Evolutionary conservation across 331 rosid species (phyloP).

Genomic region (Arachis monticola): DNA sequence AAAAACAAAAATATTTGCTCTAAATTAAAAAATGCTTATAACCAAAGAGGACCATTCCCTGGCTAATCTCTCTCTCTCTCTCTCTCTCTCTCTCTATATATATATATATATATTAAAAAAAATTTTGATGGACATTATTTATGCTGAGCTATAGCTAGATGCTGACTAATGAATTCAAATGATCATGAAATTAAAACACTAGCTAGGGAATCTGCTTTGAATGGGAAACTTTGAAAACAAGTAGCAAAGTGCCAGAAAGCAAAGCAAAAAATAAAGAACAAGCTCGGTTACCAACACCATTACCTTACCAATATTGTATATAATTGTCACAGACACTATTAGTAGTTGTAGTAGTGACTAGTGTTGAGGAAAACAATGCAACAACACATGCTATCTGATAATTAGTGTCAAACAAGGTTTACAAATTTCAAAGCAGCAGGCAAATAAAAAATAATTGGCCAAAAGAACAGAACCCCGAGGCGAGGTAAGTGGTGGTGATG

Average conservation of each 20-base stretch:
- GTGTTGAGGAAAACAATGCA: conserved; percentile 74
- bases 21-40: too few species aligned
- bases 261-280: conserved; percentile 45
- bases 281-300: conserved; percentile 56
- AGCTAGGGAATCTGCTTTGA: conserved; percentile 52
- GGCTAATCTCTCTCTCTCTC: too few species aligned
- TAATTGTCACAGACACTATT: conserved; percentile 41
- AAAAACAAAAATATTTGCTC: too few species aligned
- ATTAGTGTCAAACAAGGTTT: conserved; percentile 48
- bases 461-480: conserved; percentile 76
- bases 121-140: conserved; percentile 12
- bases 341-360: conserved; percentile 29
- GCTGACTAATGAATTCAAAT: conserved; percentile 38
- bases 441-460: conserved; percentile 9
- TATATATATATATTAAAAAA: too few species aligned
- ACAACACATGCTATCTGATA: conserved; percentile 57
- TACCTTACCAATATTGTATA: conserved; percentile 10
- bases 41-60: too few species aligned
- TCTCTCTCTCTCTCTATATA: too few species aligned
- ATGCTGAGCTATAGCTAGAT: conserved; percentile 13
- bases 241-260: conserved; percentile 49
- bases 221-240: conserved; percentile 45
- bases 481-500: conserved; percentile 49
- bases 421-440: conserved; percentile 41
- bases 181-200: not conserved